Evolutionary conservation across 1,139 yeast species (phyloP), one percentile per base, ranked within the genome.

Genomic region (Magnusiomyces magnusii): DNA sequence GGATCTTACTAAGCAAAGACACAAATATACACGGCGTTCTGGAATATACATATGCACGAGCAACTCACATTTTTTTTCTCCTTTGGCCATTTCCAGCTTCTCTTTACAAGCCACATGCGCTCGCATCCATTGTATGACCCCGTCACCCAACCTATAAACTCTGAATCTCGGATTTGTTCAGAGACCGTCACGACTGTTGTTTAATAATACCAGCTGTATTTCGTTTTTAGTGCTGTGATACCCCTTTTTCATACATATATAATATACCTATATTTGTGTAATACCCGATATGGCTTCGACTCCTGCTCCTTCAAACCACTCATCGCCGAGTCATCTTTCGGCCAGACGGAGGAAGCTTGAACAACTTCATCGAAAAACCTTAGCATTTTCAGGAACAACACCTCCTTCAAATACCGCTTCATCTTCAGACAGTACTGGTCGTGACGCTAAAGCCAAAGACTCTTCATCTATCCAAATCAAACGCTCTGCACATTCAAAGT

Each of bases 311-410:
- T 25, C 47, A 42, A 7, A 19, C 36, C 36, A 31, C 39, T 19
- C 55, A 7, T 21, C 42, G 3, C 9, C 36, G n/a, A 41, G 34
- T 24, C 47, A 52, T 17, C 34, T 52, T 41, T 52, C 55, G 24
- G 34, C 28, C 21, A 39, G 55, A 42, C 47, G 55, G 25, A 41
- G 47, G 19, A 52, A 52, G 24, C 55, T 52, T 24, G 55, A 52
- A 17, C 47, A 52, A 27, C 55, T 52, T 41, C 55, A 52, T 24
- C 31, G 55, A 17, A 52, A 52, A 25, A 52, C 55, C 15, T 36
- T 52, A 2, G 47, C 55, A 25, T 52, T 52, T 41, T 52, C 55
- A 5, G 55, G 55, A n/a, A 52, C n/a, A 19, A 25, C 34, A 25
- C 55, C 55, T 39, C 55, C 55, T n/a, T 13, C 47, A 13, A 41